Conservation (phyloP, 2,329 filamentous ascomycete genomes). For the Epichloe coenophiala region DNA sequence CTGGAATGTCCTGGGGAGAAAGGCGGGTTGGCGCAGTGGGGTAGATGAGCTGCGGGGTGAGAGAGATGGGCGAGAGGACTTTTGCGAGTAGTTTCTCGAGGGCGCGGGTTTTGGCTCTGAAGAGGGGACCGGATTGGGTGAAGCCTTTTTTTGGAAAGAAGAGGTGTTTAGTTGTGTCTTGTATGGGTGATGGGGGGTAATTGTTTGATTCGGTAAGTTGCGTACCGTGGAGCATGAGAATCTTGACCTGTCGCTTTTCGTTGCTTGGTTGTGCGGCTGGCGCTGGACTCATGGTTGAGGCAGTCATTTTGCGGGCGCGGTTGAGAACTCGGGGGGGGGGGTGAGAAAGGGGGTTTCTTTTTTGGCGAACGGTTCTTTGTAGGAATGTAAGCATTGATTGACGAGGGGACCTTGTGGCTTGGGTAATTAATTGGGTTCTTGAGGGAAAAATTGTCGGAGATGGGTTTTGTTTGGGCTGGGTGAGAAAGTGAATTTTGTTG, state of each 20-base stretch:
- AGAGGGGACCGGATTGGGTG: conserved; percentile 78
- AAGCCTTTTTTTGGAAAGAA: conserved; percentile 40
- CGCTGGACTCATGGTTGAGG: background rate
- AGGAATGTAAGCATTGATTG: no score
- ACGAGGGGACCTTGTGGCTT: background rate
- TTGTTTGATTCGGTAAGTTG: background rate
- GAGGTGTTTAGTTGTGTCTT: background rate
- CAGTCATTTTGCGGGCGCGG: background rate
- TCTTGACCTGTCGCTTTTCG: conserved; percentile 42
- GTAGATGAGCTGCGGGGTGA: conserved; percentile 46
- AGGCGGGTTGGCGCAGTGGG: conserved; percentile 56
- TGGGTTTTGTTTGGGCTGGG: background rate
- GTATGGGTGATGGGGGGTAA: background rate
- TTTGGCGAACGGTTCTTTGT: background rate
- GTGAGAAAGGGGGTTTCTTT: background rate
- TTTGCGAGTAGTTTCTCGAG: conserved; percentile 71
- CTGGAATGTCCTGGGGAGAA: conserved; percentile 52
- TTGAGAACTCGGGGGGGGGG: background rate
- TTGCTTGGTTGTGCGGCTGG: background rate
- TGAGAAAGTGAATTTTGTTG: conserved; percentile 4
- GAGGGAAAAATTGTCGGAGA: background rate
- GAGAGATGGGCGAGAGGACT: conserved; percentile 45
- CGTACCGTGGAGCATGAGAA: conserved; percentile 65
- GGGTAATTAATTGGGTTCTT: background rate
- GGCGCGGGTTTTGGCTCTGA: conserved; percentile 78